These are phyloP conservation scores for Jackrogersella multiformis DNA, from an alignment of 495 filamentous ascomycete genomes.

Conservation along the genomic window DNA sequence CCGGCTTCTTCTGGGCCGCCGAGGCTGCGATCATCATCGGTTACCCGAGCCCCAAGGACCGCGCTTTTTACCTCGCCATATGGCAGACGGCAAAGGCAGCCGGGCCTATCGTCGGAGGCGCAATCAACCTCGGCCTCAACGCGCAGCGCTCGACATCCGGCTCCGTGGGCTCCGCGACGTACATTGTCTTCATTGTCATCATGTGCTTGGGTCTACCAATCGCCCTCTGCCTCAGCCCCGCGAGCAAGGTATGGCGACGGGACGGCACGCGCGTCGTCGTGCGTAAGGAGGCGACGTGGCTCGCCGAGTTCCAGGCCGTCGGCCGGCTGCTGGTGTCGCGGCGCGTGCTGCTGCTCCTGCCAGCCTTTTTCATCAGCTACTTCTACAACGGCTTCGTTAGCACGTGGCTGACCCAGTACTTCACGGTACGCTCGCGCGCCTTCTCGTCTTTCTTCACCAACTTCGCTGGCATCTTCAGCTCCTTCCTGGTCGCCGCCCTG, in stretches of 20 bases:
- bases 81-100: conserved; percentile 50
- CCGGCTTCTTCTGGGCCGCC: conserved; percentile 43
- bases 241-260: conserved; percentile 35
- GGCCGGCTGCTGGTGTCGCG: conserved; percentile 33
- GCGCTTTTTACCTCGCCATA: conserved; percentile 40
- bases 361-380: conserved; percentile 49
- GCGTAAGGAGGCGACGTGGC: conserved; percentile 43
- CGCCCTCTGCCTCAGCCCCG: conserved; percentile 38
- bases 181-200: conserved; percentile 41
- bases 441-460: conserved; percentile 47
- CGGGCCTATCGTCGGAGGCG: conserved; percentile 39
- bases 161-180: conserved; percentile 37
- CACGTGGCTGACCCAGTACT: conserved; percentile 48
- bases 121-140: conserved; percentile 42
- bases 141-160: conserved; percentile 31
- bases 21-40: conserved; percentile 43
- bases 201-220: conserved; percentile 41
- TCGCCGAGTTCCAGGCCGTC: conserved; percentile 43
- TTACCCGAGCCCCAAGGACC: conserved; percentile 37
- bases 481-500: conserved; percentile 42
- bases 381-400: conserved; percentile 51
- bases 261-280: conserved; percentile 41
- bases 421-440: conserved; percentile 49
- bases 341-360: conserved; percentile 43
- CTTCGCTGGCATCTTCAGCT: conserved; percentile 49